These are phyloP conservation scores for Thalassiosira allenii DNA, from an alignment of 352 stramenopile species.

Conservation along the genomic window DNA sequence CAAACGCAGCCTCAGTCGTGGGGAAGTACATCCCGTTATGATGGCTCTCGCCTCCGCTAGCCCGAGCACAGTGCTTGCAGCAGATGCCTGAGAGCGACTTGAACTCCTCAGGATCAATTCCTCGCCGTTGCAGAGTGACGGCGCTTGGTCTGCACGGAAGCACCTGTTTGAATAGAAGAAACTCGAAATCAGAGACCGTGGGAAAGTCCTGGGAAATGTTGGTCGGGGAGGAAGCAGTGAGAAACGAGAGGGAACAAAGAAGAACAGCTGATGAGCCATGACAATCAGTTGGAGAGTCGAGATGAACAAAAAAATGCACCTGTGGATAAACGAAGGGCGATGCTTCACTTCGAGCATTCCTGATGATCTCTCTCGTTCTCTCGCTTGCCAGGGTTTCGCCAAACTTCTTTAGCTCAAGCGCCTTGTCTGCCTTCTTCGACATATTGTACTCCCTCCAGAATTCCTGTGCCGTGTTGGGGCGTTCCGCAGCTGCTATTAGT, in stretches of 20 bases:
- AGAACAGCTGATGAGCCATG: no score
- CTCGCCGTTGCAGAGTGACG: conserved; percentile 51
- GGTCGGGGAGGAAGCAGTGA: no score
- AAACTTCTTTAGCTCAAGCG: conserved; percentile 41
- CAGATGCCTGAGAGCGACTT: conserved; percentile 64
- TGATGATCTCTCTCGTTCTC: conserved; percentile 26
- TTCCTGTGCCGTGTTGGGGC: background rate
- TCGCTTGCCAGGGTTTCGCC: conserved; percentile 19
- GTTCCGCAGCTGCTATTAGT: conserved; percentile 18
- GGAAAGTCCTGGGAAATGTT: conserved; percentile 49
- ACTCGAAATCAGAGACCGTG: conserved; percentile 60
- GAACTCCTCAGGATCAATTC: conserved; percentile 64
- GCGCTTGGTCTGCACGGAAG: conserved; percentile 59
- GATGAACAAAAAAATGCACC: no score
- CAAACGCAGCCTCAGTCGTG: conserved; percentile 38
- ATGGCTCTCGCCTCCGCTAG: conserved; percentile 38
- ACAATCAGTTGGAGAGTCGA: no score
- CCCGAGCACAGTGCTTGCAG: conserved; percentile 68
- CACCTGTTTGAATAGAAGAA: conserved; percentile 74
- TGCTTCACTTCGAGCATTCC: conserved; percentile 15
- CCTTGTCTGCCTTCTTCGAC: conserved; percentile 22
- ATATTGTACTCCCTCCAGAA: conserved; percentile 8
- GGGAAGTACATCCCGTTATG: conserved; percentile 71
- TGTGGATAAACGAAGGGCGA: conserved; percentile 31
- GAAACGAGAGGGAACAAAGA: no score